phyloP scores from a whole-genome alignment of 2,329 filamentous ascomycete species.

The Claviceps arundinis region DNA sequence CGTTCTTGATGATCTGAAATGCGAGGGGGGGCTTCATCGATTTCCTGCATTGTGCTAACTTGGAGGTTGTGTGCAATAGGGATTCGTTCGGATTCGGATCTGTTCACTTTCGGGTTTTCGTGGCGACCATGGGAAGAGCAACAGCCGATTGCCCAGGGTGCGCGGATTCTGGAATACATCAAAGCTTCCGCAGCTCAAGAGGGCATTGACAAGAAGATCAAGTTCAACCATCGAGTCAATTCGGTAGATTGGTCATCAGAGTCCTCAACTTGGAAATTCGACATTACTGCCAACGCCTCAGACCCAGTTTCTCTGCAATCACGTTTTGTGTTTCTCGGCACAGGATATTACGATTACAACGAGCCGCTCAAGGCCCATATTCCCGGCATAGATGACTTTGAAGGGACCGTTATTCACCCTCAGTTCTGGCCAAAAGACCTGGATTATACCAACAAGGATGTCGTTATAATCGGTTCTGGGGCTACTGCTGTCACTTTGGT shows the following conservation, averaged over 20 bases:
- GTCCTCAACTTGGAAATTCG: conserved; percentile 39
- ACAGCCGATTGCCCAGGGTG: conserved; percentile 35
- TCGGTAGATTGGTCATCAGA: conserved; percentile 37
- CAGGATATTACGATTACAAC: conserved; percentile 57
- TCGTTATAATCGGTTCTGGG: conserved; percentile 60
- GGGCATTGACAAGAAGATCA: conserved; percentile 29
- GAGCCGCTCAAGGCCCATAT: conserved; percentile 44
- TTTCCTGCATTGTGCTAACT: background rate
- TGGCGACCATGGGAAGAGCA: conserved; percentile 55
- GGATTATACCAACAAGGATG: conserved; percentile 48
- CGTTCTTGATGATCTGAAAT: background rate
- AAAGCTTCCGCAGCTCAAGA: conserved; percentile 30
- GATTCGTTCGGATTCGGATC: conserved; percentile 48
- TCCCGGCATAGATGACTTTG: conserved; percentile 51
- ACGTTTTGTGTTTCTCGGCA: conserved; percentile 35
- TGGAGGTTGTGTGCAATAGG: conserved; percentile 15
- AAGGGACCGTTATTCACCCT: conserved; percentile 49
- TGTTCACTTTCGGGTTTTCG: conserved; percentile 46
- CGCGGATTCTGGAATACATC: conserved; percentile 37
- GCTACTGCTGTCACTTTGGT: conserved; percentile 66
- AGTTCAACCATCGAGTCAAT: conserved; percentile 31
- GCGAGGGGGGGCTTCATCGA: background rate
- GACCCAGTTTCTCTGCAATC: conserved; percentile 21
- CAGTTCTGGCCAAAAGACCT: conserved; percentile 60
- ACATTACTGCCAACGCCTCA: conserved; percentile 19